phyloP scores from a whole-genome alignment of 495 filamentous ascomycete species.

The Neurospora sp. region DNA sequence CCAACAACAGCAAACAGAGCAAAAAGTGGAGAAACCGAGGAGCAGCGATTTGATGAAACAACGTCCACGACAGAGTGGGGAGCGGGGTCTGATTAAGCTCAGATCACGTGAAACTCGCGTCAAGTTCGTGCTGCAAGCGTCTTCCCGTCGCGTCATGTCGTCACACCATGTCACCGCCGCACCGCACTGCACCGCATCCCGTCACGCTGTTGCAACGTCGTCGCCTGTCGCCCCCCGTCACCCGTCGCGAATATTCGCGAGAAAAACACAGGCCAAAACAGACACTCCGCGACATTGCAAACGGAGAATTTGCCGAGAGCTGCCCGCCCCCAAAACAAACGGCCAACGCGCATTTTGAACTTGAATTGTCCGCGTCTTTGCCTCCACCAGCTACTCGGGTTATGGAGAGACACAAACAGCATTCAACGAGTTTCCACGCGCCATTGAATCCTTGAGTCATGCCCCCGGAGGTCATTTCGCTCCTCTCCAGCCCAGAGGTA shows the following conservation, averaged over 20 bases:
- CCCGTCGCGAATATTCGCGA: neutral
- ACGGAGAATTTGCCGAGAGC: neutral
- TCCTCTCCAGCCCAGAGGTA: slow-evolving; percentile 22
- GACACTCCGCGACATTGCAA: neutral
- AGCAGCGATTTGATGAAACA: slow-evolving; percentile 1
- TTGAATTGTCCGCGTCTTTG: neutral
- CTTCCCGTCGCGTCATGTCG: slow-evolving; percentile 5
- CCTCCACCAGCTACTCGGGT: neutral
- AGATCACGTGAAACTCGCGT: slow-evolving; percentile 10
- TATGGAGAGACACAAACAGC: neutral
- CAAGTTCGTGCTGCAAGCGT: slow-evolving; percentile 2
- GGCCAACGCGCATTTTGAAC: neutral
- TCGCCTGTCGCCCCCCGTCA: neutral
- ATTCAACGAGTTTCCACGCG: neutral
- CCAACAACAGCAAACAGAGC: neutral
- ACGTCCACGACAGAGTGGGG: neutral
- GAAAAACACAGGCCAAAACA: neutral
- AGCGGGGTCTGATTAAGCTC: neutral
- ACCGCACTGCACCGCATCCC: neutral
- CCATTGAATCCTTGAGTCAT: slow-evolving; percentile 13
- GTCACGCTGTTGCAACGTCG: neutral
- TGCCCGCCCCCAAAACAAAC: neutral
- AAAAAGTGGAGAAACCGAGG: slow-evolving; percentile 1
- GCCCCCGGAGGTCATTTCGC: slow-evolving; percentile 28
- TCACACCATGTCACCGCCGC: neutral